Evolutionary conservation across 768 basidiomycete genomes (phyloP).

Genomic region (Dioszegia crocea): DNA sequence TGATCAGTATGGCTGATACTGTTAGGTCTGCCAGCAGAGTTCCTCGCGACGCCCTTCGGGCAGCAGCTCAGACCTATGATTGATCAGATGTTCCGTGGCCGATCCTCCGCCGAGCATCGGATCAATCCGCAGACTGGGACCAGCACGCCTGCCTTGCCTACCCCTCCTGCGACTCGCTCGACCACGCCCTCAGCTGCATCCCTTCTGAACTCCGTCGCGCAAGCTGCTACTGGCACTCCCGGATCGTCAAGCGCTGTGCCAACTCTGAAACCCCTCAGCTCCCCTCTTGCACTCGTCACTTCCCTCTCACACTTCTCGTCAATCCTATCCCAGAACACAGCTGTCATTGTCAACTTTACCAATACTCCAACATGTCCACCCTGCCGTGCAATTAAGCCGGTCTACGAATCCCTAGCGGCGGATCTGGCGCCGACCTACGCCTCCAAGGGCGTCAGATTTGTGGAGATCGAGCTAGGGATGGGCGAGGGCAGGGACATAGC

Average conservation of each 20-base stretch:
- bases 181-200: constrained; percentile 53
- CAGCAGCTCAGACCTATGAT: constrained; percentile 81
- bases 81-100: constrained; percentile 76
- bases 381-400: constrained; percentile 76
- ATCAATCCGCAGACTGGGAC: constrained; percentile 12
- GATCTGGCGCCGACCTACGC: constrained; percentile 53
- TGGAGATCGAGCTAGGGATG: constrained; percentile 74
- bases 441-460: constrained; percentile 55
- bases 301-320: constrained; percentile 65
- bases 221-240: constrained; percentile 38
- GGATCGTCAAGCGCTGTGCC: constrained; percentile 44
- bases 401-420: constrained; percentile 71
- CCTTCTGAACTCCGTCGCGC: constrained; percentile 46
- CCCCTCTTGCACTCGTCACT: constrained; percentile 38
- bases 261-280: constrained; percentile 10
- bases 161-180: constrained; percentile 45
- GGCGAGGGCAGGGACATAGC: constrained; percentile 64
- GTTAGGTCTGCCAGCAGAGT: constrained; percentile 57
- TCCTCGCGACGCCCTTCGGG: constrained; percentile 85
- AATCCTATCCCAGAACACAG: constrained; percentile 63
- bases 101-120: constrained; percentile 53
- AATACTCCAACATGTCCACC: constrained; percentile 67
- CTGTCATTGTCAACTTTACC: constrained; percentile 77
- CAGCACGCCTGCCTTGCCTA: constrained; percentile 17
- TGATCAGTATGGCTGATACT: neutral